Conservation (phyloP, 83 land plant species). For the Picea abies region DNA sequence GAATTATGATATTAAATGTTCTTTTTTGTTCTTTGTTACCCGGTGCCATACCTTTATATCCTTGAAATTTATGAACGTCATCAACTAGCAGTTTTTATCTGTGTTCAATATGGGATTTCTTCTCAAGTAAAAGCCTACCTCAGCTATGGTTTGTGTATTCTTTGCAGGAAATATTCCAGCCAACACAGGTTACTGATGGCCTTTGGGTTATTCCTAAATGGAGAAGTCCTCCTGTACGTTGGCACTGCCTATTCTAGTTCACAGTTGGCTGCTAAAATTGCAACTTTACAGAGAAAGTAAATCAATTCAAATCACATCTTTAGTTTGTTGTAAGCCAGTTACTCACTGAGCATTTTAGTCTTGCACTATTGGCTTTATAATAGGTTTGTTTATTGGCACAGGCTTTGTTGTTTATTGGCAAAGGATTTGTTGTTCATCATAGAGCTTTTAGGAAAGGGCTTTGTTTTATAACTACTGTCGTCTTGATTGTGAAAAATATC, state of each 20-base stretch:
- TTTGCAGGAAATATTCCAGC: conserved; percentile 72
- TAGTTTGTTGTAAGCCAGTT: not conserved
- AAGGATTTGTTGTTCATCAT: too few species aligned
- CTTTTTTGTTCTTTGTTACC: too few species aligned
- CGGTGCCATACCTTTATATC: not conserved
- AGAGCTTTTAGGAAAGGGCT: too few species aligned
- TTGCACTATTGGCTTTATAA: not conserved
- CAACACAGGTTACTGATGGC: conserved; percentile 57
- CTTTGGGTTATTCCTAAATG: conserved; percentile 91
- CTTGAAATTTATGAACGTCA: not conserved
- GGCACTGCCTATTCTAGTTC: not conserved
- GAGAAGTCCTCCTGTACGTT: conserved; percentile 78
- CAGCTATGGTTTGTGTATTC: not conserved
- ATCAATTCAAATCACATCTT: conserved; percentile 1
- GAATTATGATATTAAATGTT: not conserved
- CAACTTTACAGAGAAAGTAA: not conserved
- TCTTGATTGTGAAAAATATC: too few species aligned
- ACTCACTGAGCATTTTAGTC: not conserved
- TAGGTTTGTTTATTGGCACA: too few species aligned
- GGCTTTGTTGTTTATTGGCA: too few species aligned
- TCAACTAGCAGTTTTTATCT: not conserved
- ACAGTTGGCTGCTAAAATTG: not conserved
- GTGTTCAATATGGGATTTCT: not conserved
- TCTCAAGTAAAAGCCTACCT: not conserved
- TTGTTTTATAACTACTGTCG: too few species aligned